Base-by-base conservation (phyloP, 2,329 filamentous ascomycete genomes). In the Colletotrichum sp. region DNA sequence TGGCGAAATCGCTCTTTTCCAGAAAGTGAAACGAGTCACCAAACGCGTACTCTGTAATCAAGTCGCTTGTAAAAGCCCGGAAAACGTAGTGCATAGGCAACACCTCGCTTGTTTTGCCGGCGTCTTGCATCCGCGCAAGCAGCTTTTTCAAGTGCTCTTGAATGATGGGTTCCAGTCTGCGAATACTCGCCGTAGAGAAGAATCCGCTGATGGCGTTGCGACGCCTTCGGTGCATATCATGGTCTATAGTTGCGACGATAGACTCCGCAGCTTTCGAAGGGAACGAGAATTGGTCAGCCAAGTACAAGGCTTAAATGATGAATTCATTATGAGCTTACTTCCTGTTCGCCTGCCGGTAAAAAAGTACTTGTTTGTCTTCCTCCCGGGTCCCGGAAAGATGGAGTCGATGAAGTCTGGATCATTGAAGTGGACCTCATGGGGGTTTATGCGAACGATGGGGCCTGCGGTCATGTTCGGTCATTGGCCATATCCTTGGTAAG, bases 141-240 rank as follows among this genome's bases (percentile, higher is more conserved):
- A 57, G 5, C 52, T 57, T 57, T 21, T 15, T 26, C 52, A 57
- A 57, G 52, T 57, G 21, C 12, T 63, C 13, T 21, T 63, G 16
- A n/a, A 63, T 63, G 10, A 63, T 63, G 4, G 26, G 26, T 3
- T 63, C 30, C 3, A 36, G 30, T n/a, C 59, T 30, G 30, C 30
- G 59, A 32, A 63, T 32, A 30, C 59, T 63, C 2, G 59, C 59
- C 34, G 81, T 90, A 15, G 82, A 83, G 6, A 67, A 43, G 64
- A 67, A 32, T 9, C 24, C 24, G 88, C 85, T 2, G 79, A 89
- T 83, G 2, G 77, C 83, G 2, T 81, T 85, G 1, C 91, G 89
- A 77, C 88, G 90, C 74, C n/a, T 30, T n/a, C 59, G 59, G n/a
- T 63, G 59, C 12, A 24, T 30, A 21, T 63, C 30, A 32, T 63